These are phyloP conservation scores for Saccharomycopsis crataegensis DNA, from an alignment of 1,139 yeast species.

Conservation along the genomic window DNA sequence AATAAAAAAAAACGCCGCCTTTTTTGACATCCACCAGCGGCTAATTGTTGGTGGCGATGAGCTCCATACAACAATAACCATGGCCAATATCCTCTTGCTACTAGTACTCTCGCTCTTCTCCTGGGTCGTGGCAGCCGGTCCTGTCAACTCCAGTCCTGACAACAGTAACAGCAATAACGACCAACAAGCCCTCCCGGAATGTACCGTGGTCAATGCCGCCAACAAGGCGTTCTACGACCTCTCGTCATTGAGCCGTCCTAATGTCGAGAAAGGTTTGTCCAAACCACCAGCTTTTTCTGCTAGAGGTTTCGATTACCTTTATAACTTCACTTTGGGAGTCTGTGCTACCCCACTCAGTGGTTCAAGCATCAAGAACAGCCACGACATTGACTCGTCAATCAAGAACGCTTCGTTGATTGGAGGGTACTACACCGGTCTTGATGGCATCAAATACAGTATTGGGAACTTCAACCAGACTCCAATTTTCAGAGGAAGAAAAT, in stretches of 20 bases:
- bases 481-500: slow-evolving; percentile 59
- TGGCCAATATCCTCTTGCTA: no score
- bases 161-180: neutral
- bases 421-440: slow-evolving; percentile 54
- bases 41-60: no score
- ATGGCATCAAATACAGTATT: slow-evolving; percentile 49
- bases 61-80: no score
- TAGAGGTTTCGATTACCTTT: slow-evolving; percentile 62
- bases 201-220: slow-evolving; percentile 47
- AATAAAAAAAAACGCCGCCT: no score
- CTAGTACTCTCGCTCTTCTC: slow-evolving; percentile 1
- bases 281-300: slow-evolving; percentile 50
- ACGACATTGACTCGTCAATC: slow-evolving; percentile 31
- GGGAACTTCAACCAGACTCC: slow-evolving; percentile 61
- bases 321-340: slow-evolving; percentile 72
- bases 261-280: slow-evolving; percentile 31
- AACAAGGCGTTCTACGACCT: slow-evolving; percentile 51
- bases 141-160: neutral
- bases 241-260: slow-evolving; percentile 40
- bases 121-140: neutral
- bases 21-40: no score
- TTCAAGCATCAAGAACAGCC: slow-evolving; percentile 26
- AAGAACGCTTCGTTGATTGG: slow-evolving; percentile 50
- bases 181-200: slow-evolving; percentile 29
- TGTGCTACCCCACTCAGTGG: slow-evolving; percentile 61